Conservation (phyloP, 2,329 filamentous ascomycete species). For the Pleoardoris graminearum region DNA sequence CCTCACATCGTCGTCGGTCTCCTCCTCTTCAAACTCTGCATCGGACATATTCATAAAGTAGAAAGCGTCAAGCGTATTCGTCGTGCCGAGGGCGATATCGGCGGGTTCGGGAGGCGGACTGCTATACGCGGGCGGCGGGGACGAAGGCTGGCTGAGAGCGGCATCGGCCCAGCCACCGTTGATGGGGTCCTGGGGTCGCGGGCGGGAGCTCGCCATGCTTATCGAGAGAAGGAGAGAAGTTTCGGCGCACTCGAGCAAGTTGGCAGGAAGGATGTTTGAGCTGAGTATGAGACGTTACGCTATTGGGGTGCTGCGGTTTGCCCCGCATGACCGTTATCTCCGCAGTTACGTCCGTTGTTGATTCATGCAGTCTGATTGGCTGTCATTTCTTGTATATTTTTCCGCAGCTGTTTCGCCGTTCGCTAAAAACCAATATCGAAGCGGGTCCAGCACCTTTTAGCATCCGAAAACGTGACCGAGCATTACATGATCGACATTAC, state of each 20-base stretch:
- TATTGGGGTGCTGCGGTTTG: not conserved
- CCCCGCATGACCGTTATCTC: slow-evolving; percentile 2
- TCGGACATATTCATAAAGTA: not conserved
- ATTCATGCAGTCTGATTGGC: not conserved
- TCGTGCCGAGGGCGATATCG: not conserved
- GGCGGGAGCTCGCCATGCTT: not conserved
- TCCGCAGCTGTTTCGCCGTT: not conserved
- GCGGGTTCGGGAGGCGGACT: not conserved
- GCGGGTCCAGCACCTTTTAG: no score
- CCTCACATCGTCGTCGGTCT: not conserved
- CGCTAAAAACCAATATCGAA: no score
- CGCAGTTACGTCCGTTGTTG: not conserved
- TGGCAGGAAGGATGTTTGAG: not conserved
- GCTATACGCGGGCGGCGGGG: slow-evolving; percentile 5
- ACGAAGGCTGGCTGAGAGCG: not conserved
- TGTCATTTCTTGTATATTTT: not conserved
- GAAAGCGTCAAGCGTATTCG: not conserved
- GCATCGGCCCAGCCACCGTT: not conserved
- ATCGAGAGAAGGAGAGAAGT: not conserved
- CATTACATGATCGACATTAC: no score
- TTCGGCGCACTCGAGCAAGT: no score
- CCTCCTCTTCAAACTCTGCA: not conserved
- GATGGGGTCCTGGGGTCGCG: not conserved
- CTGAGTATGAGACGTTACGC: not conserved
- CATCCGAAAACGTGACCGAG: no score